Evolutionary conservation across 2,329 filamentous ascomycete genomes (phyloP).

Genomic region (Colletotrichum liriopes): DNA sequence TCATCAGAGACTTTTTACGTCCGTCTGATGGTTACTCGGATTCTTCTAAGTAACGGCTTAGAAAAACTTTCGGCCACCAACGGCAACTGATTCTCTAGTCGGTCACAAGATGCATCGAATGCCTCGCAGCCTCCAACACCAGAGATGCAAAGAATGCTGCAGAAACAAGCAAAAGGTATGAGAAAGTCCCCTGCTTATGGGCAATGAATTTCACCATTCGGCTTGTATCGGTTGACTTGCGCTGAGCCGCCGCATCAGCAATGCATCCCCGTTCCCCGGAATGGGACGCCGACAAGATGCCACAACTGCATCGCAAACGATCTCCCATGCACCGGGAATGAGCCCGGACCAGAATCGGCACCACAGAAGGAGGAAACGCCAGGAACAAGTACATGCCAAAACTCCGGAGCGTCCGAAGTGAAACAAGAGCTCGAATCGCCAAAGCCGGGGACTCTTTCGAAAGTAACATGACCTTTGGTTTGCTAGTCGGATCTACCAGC

Average conservation of each 20-base stretch:
- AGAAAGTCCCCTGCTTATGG: not conserved
- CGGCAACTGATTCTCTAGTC: not conserved
- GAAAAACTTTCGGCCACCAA: not conserved
- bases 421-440: not conserved
- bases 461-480: not conserved
- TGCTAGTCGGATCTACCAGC: too few relatives aligned
- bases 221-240: not conserved
- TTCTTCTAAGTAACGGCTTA: not conserved
- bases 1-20: not conserved
- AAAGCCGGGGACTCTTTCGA: not conserved
- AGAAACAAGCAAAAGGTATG: not conserved
- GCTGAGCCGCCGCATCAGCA: too few relatives aligned
- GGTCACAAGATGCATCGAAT: not conserved
- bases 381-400: not conserved
- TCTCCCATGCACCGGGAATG: not conserved
- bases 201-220: not conserved
- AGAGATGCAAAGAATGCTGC: constrained; percentile 8
- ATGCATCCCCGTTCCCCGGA: not conserved
- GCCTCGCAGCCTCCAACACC: constrained; percentile 4
- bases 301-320: not conserved
- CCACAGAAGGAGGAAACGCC: not conserved
- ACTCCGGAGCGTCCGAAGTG: not conserved
- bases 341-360: not conserved
- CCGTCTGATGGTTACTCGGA: not conserved
- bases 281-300: not conserved